Conservation (phyloP, 2,329 filamentous ascomycete species). For the Monilinia vaccinii-corymbosi region DNA sequence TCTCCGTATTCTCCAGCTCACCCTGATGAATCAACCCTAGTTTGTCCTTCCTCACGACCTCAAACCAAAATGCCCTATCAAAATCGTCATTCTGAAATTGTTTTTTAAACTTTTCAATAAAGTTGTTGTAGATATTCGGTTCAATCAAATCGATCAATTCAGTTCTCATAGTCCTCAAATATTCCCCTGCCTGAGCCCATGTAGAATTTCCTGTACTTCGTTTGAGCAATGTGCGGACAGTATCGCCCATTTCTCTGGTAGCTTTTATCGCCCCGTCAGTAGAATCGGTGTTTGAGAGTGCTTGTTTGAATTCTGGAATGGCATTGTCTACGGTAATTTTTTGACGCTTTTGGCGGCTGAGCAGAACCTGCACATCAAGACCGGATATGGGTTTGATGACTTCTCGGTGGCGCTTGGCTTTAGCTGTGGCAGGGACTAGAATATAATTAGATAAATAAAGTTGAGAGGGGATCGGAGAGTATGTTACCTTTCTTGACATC, state of each 20-base stretch:
- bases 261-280: slow-evolving; percentile 56
- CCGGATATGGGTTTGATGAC: slow-evolving; percentile 77
- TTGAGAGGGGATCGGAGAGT: background rate
- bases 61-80: slow-evolving; percentile 73
- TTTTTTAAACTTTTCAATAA: slow-evolving; percentile 62
- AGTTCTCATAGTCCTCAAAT: slow-evolving; percentile 67
- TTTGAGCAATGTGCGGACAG: slow-evolving; percentile 60
- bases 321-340: slow-evolving; percentile 60
- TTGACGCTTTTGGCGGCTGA: slow-evolving; percentile 48
- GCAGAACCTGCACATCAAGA: slow-evolving; percentile 73
- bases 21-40: slow-evolving; percentile 65
- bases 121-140: slow-evolving; percentile 66
- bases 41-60: slow-evolving; percentile 49
- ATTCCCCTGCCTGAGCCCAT: slow-evolving; percentile 68
- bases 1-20: slow-evolving; percentile 53
- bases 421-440: slow-evolving; percentile 67
- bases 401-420: slow-evolving; percentile 59
- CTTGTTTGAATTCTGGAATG: slow-evolving; percentile 83
- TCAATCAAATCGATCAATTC: slow-evolving; percentile 69
- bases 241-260: slow-evolving; percentile 62
- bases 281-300: slow-evolving; percentile 52
- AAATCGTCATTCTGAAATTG: slow-evolving; percentile 60
- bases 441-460: background rate
- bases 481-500: slow-evolving; percentile 71
- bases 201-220: slow-evolving; percentile 66